Base-by-base conservation (phyloP, 2,329 filamentous ascomycete genomes). In the Xylaria sp. region DNA sequence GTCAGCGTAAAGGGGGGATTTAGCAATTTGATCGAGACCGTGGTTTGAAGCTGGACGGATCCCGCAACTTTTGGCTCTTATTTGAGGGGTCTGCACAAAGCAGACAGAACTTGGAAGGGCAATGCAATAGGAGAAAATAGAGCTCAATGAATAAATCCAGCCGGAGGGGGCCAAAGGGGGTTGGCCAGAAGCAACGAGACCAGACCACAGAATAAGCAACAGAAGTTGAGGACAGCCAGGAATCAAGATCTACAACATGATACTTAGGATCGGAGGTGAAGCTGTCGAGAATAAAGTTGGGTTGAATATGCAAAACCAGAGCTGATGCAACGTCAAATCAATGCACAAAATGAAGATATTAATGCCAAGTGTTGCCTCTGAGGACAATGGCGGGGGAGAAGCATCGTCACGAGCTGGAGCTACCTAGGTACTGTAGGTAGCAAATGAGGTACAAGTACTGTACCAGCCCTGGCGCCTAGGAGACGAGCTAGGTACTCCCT, bases 371-470 rank as follows among this genome's bases (percentile, higher is more conserved):
- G 41, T 19, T 46, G 31, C 10, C 35, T 37, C 21, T 21, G 44
- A 47, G 35, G 35, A 48, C 54, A 6, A 54, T 59, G 49, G 60
- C 44, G 44, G 60, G 59, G 60, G 54, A 37, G 44, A 31, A 17
- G 44, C 54, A 38, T 62, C 55, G 51, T 60, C 60, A 60, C 55
- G 46, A 46, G 54, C 54, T 61, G 40, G 21, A 29, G 48, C 43
- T 43, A 48, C 33, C 15, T 37, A 21, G 54, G 35, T n/a, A n/a
- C n/a, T n/a, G n/a, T n/a, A n/a, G n/a, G n/a, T n/a, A n/a, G n/a
- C 41, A 25, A 35, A 41, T 41, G 33, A 58, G 54, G 54, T n/a
- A 47, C 46, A 19, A 27, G 10, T 33, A n/a, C 31, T 35, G 31
- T 44, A 37, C 48, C 48, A n/a, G 31, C 55, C 27, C 37, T 37